Conservation (phyloP, 208 protist genomes). For the Borovskyia barvae region DNA sequence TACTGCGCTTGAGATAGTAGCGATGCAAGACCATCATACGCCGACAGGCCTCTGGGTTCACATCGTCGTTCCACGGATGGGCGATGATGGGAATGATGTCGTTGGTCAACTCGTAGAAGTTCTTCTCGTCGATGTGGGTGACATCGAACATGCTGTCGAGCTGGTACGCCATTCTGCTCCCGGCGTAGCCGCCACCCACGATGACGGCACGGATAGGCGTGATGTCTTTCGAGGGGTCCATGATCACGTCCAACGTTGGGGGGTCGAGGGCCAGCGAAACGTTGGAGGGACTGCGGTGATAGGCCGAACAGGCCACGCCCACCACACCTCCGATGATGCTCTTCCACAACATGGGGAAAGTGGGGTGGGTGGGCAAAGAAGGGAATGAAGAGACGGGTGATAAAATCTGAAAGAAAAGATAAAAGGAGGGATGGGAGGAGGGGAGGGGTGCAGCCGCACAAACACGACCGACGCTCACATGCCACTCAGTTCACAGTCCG, state of each 20-base stretch:
- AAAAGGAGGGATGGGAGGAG: not conserved
- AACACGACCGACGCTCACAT: not conserved
- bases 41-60: conserved; percentile 64
- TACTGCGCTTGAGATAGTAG: conserved; percentile 84
- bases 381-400: conserved; percentile 1
- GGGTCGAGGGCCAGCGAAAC: conserved; percentile 47
- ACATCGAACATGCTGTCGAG: conserved; percentile 88
- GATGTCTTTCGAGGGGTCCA: conserved; percentile 80
- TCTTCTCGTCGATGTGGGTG: conserved; percentile 87
- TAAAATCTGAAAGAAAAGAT: not conserved
- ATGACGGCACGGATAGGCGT: conserved; percentile 72
- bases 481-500: not conserved
- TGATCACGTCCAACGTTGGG: conserved; percentile 67
- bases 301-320: conserved; percentile 42
- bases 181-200: conserved; percentile 81
- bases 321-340: conserved; percentile 36
- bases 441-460: too few species aligned
- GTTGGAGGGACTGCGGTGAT: conserved; percentile 14
- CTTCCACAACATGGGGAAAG: conserved; percentile 48
- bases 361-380: not conserved
- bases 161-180: conserved; percentile 69
- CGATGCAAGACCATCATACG: conserved; percentile 79
- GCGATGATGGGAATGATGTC: conserved; percentile 76
- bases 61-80: conserved; percentile 59
- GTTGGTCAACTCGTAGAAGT: conserved; percentile 85